Conservation (phyloP, 257 asterid genomes). For the Galeopsis tetrahit region DNA sequence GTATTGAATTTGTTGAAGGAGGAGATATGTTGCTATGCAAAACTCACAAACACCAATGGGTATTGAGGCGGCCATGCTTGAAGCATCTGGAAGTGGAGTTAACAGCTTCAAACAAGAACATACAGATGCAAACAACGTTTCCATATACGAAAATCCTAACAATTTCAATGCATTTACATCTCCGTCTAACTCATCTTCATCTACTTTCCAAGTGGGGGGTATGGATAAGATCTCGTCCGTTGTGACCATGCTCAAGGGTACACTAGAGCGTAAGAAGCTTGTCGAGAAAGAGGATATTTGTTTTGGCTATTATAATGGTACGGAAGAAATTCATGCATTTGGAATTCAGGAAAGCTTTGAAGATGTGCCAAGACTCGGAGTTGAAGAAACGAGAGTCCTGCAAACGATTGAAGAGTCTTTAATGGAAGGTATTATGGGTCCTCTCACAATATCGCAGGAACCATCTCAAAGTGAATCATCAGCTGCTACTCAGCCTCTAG, state of each 20-base stretch:
- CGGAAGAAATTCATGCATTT: slow-evolving; percentile 42
- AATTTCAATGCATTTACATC: slow-evolving; percentile 46
- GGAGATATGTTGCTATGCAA: slow-evolving; percentile 81
- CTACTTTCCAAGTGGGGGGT: slow-evolving; percentile 55
- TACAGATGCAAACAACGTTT: slow-evolving; percentile 24
- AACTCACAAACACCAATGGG: slow-evolving; percentile 59
- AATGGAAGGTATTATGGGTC: slow-evolving; percentile 55
- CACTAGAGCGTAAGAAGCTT: slow-evolving; percentile 56
- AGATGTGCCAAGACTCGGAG: slow-evolving; percentile 45
- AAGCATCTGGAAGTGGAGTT: slow-evolving; percentile 41
- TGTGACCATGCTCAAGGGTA: slow-evolving; percentile 91
- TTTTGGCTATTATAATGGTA: slow-evolving; percentile 51
- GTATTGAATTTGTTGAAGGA: slow-evolving; percentile 51
- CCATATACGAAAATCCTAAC: slow-evolving; percentile 34
- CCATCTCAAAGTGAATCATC: slow-evolving; percentile 91
- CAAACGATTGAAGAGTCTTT: slow-evolving; percentile 57
- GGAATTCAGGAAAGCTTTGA: slow-evolving; percentile 51
- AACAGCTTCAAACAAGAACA: slow-evolving; percentile 45
- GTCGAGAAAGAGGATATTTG: slow-evolving; percentile 45
- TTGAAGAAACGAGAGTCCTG: slow-evolving; percentile 48
- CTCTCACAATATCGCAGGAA: slow-evolving; percentile 55
- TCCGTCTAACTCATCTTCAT: slow-evolving; percentile 57
- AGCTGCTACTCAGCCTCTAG: slow-evolving; percentile 52
- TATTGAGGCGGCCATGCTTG: slow-evolving; percentile 59
- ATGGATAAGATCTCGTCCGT: slow-evolving; percentile 74